Percentiles rank a stretch among this genome's conserved stretches.
Evolutionary conservation across 768 basidiomycete species (phyloP).

Genomic region (Mycena maculata): DNA sequence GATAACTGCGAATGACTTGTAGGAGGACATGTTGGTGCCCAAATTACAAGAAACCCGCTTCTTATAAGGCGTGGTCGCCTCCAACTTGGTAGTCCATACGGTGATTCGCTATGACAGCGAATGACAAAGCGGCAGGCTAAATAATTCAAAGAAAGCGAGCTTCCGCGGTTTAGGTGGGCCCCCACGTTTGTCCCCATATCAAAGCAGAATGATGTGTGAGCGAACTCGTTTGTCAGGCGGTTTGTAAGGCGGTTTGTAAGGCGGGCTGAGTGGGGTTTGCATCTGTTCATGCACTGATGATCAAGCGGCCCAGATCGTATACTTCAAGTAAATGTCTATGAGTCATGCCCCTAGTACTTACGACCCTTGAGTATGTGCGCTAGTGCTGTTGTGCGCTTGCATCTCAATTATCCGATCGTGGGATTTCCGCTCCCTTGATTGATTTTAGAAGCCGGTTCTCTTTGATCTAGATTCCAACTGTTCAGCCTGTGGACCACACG

Average conservation of each 20-base stretch:
- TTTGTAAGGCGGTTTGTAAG: slow-evolving; percentile 23
- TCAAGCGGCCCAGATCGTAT: slow-evolving; percentile 8
- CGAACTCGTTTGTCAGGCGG: slow-evolving; percentile 20
- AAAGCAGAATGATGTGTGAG: slow-evolving; percentile 13
- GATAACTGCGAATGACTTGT: slow-evolving; percentile 23
- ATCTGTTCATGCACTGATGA: slow-evolving; percentile 16
- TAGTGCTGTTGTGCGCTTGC: slow-evolving; percentile 12
- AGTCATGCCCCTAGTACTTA: slow-evolving; percentile 14
- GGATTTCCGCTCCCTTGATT: too few species aligned
- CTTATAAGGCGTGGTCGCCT: slow-evolving; percentile 24
- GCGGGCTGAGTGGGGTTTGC: slow-evolving; percentile 1
- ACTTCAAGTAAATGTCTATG: slow-evolving; percentile 12
- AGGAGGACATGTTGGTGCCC: slow-evolving; percentile 26
- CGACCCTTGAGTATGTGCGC: slow-evolving; percentile 8
- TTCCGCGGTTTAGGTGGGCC: slow-evolving; percentile 13
- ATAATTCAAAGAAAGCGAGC: slow-evolving; percentile 21
- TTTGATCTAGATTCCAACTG: too few species aligned
- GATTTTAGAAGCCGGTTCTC: too few species aligned
- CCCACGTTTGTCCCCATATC: slow-evolving; percentile 5
- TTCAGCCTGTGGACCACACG: too few species aligned
- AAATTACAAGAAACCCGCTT: slow-evolving; percentile 20
- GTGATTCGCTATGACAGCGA: slow-evolving; percentile 16
- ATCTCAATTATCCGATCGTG: not conserved
- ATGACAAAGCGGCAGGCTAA: slow-evolving; percentile 21
- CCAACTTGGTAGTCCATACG: slow-evolving; percentile 19